Conservation (phyloP, 2,329 filamentous ascomycete species). For the Achaetomium macrosporum region DNA sequence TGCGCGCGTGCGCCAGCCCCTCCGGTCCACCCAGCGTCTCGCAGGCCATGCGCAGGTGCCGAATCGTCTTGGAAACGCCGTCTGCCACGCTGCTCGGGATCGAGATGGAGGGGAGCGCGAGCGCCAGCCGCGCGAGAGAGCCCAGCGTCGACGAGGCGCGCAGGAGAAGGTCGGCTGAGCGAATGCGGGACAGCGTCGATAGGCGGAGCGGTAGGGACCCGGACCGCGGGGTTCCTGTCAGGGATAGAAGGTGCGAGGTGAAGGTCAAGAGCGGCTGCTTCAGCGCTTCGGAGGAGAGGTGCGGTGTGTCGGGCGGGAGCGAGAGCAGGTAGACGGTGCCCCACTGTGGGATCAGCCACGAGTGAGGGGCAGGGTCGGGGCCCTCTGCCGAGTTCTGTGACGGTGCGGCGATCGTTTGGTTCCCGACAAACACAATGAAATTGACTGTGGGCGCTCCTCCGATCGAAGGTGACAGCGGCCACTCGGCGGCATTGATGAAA, state of each 20-base stretch:
- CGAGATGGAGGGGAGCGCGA: constrained; percentile 80
- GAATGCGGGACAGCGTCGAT: constrained; percentile 77
- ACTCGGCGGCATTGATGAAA: constrained; percentile 97
- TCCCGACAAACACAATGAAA: constrained; percentile 86
- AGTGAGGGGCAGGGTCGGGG: constrained; percentile 44
- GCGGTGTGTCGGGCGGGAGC: constrained; percentile 36
- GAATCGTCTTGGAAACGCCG: constrained; percentile 73
- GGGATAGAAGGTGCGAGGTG: constrained; percentile 79
- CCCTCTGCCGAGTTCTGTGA: constrained; percentile 15
- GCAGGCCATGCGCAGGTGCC: constrained; percentile 72
- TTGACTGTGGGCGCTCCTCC: constrained; percentile 91
- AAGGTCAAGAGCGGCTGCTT: constrained; percentile 82
- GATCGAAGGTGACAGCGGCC: constrained; percentile 92
- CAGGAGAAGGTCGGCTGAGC: constrained; percentile 76
- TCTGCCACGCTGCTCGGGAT: constrained; percentile 84
- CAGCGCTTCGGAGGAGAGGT: constrained; percentile 60
- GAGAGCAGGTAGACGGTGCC: constrained; percentile 62
- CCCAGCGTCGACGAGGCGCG: constrained; percentile 90
- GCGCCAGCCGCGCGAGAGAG: constrained; percentile 79
- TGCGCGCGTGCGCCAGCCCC: constrained; percentile 72
- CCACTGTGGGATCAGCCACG: constrained; percentile 96
- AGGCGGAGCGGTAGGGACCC: constrained; percentile 82
- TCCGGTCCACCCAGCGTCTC: constrained; percentile 58
- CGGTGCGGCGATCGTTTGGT: constrained; percentile 57
- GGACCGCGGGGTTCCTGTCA: constrained; percentile 76